These are phyloP conservation scores for Dioscorea alata DNA, from an alignment of 106 monocot species.

Conservation along the genomic window DNA sequence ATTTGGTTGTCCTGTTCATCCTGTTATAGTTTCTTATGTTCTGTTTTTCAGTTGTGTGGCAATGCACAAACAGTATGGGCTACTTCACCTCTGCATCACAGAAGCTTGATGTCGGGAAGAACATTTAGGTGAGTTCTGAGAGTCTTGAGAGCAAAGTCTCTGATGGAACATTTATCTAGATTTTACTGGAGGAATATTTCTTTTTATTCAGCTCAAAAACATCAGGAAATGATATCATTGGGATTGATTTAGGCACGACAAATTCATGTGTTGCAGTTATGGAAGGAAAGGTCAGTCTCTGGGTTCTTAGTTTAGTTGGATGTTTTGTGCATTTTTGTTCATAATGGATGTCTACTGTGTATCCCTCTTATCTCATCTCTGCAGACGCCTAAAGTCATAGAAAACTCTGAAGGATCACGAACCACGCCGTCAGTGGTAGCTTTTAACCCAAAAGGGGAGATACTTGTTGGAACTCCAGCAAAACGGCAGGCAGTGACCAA, in stretches of 20 bases:
- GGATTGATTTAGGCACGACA: slow-evolving; percentile 86
- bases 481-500: slow-evolving; percentile 91
- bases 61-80: slow-evolving; percentile 25
- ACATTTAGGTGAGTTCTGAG: slow-evolving; percentile 46
- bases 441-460: slow-evolving; percentile 71
- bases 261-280: slow-evolving; percentile 85
- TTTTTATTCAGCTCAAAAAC: slow-evolving; percentile 45
- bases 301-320: not conserved
- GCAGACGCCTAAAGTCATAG: slow-evolving; percentile 83
- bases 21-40: too few species aligned
- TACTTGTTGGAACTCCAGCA: slow-evolving; percentile 83
- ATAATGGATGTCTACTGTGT: too few species aligned
- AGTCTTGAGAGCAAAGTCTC: not conserved
- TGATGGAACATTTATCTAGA: not conserved
- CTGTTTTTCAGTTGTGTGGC: slow-evolving; percentile 33
- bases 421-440: slow-evolving; percentile 84
- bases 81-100: slow-evolving; percentile 23
- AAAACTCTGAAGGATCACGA: slow-evolving; percentile 73
- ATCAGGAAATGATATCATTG: slow-evolving; percentile 72
- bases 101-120: slow-evolving; percentile 40
- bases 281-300: slow-evolving; percentile 75
- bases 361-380: not conserved
- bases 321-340: too few species aligned
- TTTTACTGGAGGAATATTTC: not conserved
- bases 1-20: too few species aligned